Conservation (phyloP, 1,284 basidiomycete species). For the Melampsora larici-populina region DNA sequence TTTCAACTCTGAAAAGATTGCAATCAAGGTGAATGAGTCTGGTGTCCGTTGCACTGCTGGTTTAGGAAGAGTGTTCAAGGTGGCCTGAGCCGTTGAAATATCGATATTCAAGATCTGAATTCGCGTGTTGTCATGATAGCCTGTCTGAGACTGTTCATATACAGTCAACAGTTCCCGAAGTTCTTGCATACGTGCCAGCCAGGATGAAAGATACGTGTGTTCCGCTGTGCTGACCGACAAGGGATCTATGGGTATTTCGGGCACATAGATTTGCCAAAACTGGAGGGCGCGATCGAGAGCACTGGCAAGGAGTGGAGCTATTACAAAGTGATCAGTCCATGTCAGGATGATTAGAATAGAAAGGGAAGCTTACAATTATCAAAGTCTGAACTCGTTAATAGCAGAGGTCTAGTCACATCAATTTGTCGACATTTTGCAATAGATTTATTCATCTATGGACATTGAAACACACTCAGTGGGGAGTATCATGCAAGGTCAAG, state of each 20-base stretch:
- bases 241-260: slow-evolving; percentile 41
- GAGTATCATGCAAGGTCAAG: background rate
- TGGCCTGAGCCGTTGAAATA: background rate
- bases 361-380: background rate
- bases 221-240: slow-evolving; percentile 39
- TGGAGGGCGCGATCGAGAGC: slow-evolving; percentile 11
- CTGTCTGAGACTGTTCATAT: background rate
- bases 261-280: slow-evolving; percentile 37
- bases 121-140: slow-evolving; percentile 14
- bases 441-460: background rate
- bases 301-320: background rate
- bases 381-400: background rate
- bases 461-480: background rate
- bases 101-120: slow-evolving; percentile 13
- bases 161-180: slow-evolving; percentile 11
- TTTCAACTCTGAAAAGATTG: slow-evolving; percentile 38
- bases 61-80: slow-evolving; percentile 22
- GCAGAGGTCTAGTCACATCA: background rate
- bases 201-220: slow-evolving; percentile 33
- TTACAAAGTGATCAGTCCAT: background rate
- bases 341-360: background rate
- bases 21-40: slow-evolving; percentile 9
- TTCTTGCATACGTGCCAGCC: slow-evolving; percentile 13
- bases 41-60: slow-evolving; percentile 28
- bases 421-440: background rate